phyloP scores from a whole-genome alignment of 495 filamentous ascomycete species.

The Cercophora sp. region DNA sequence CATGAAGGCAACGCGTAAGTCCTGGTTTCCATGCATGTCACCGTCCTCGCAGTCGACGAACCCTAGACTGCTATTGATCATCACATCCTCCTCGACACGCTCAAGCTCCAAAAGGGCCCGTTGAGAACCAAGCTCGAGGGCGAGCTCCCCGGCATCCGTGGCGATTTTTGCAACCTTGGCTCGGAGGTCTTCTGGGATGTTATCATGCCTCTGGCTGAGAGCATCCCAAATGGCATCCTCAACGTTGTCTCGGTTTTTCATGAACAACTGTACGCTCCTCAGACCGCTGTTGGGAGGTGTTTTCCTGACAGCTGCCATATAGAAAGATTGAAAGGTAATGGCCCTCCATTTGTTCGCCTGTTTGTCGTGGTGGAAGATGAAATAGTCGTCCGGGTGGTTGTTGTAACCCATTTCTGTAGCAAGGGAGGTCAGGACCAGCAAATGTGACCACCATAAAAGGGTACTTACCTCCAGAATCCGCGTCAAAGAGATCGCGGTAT shows the following conservation, averaged over 20 bases:
- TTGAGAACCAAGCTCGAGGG: conserved; percentile 25
- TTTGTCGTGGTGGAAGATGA: not conserved
- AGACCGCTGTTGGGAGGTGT: no score
- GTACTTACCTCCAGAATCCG: not conserved
- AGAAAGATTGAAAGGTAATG: conserved; percentile 25
- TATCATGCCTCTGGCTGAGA: no score
- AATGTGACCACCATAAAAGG: no score
- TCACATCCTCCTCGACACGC: conserved; percentile 10
- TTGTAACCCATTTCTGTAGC: no score
- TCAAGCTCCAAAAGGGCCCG: conserved; percentile 16
- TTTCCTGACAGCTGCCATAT: no score
- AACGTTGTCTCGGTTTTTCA: no score
- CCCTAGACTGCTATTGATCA: conserved; percentile 20
- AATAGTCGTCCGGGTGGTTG: not conserved
- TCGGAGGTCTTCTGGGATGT: conserved; percentile 11
- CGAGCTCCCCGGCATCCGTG: conserved; percentile 19
- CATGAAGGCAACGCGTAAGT: conserved; percentile 19
- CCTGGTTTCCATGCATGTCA: conserved; percentile 2
- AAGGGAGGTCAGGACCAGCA: no score
- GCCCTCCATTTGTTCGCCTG: conserved; percentile 30
- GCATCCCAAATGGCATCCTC: no score
- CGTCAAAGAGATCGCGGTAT: conserved; percentile 13
- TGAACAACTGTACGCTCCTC: no score
- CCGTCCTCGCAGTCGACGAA: conserved; percentile 26
- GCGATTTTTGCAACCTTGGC: conserved; percentile 14